Conservation (phyloP, 371 early-diverging fungal genomes). For the Batrachochytrium dendrobatidis region DNA sequence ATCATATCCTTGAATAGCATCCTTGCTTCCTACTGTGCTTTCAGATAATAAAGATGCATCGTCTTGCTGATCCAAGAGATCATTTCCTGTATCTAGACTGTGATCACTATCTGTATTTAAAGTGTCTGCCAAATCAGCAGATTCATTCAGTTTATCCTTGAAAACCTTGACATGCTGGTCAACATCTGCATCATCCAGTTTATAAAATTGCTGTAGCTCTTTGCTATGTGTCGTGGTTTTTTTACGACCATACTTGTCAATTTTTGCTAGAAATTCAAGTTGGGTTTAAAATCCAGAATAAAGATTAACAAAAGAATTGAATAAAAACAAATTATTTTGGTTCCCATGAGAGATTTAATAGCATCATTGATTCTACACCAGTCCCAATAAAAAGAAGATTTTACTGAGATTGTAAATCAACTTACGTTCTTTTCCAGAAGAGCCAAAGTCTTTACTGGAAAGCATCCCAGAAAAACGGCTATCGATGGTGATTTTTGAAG, state of each 20-base stretch:
- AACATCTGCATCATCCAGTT: slow-evolving; percentile 43
- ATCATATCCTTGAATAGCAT: slow-evolving; percentile 31
- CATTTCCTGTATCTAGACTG: too few relatives aligned
- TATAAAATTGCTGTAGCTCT: slow-evolving; percentile 38
- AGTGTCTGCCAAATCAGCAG: too few relatives aligned
- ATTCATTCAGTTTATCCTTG: slow-evolving; percentile 7
- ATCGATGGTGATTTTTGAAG: slow-evolving; percentile 83
- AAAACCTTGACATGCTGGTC: slow-evolving; percentile 8
- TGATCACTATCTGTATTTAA: too few relatives aligned
- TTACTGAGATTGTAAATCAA: slow-evolving; percentile 3
- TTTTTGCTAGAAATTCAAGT: slow-evolving; percentile 42
- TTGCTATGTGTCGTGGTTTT: slow-evolving; percentile 9
- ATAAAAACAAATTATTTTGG: too few relatives aligned
- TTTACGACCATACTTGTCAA: slow-evolving; percentile 84
- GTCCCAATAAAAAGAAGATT: background rate
- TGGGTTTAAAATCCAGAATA: slow-evolving; percentile 7
- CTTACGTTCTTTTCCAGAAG: slow-evolving; percentile 17
- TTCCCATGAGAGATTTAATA: too few relatives aligned
- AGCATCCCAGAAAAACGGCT: slow-evolving; percentile 76
- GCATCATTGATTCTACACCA: too few relatives aligned
- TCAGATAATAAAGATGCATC: too few relatives aligned
- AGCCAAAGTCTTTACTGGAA: slow-evolving; percentile 63
- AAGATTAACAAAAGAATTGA: background rate
- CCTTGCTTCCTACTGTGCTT: slow-evolving; percentile 11
- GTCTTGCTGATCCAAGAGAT: too few relatives aligned